phyloP scores from a whole-genome alignment of 2,329 filamentous ascomycete species.

The Colletotrichum sp. region DNA sequence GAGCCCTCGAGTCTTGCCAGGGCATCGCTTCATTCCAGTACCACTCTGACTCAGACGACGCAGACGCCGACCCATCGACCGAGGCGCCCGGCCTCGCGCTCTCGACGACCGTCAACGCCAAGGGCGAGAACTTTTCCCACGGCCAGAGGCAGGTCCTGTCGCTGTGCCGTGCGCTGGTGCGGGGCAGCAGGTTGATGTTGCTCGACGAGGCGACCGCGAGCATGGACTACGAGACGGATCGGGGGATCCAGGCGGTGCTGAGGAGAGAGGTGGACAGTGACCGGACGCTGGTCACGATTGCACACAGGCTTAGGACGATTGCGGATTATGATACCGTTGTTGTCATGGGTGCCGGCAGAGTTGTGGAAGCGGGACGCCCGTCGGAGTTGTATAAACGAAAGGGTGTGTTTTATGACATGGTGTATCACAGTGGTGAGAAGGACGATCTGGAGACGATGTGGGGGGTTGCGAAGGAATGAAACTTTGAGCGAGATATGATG shows the following conservation, averaged over 20 bases:
- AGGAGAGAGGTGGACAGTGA: slow-evolving; percentile 52
- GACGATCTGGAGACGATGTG: slow-evolving; percentile 43
- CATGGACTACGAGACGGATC: slow-evolving; percentile 63
- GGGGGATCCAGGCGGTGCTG: slow-evolving; percentile 58
- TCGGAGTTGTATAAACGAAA: slow-evolving; percentile 47
- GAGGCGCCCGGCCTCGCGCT: slow-evolving; percentile 36
- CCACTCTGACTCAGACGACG: slow-evolving; percentile 36
- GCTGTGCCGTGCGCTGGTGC: slow-evolving; percentile 59
- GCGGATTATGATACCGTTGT: slow-evolving; percentile 64
- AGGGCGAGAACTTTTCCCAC: slow-evolving; percentile 61
- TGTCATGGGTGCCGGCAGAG: slow-evolving; percentile 58
- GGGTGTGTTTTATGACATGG: slow-evolving; percentile 59
- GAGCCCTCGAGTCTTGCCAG: slow-evolving; percentile 66
- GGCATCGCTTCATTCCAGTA: slow-evolving; percentile 58
- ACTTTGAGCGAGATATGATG: neutral
- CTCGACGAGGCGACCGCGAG: slow-evolving; percentile 64
- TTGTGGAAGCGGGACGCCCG: slow-evolving; percentile 58
- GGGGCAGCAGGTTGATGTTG: slow-evolving; percentile 59
- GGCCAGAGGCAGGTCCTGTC: slow-evolving; percentile 63
- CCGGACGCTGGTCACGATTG: slow-evolving; percentile 61
- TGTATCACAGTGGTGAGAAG: slow-evolving; percentile 58
- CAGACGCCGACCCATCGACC: slow-evolving; percentile 19
- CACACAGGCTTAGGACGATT: slow-evolving; percentile 75
- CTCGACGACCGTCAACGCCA: slow-evolving; percentile 52
- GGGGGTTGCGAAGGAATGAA: neutral